Percentiles rank a stretch among this genome's conserved stretches.
Evolutionary conservation across 768 basidiomycete genomes (phyloP).

Genomic region (Boletus rubropictus): DNA sequence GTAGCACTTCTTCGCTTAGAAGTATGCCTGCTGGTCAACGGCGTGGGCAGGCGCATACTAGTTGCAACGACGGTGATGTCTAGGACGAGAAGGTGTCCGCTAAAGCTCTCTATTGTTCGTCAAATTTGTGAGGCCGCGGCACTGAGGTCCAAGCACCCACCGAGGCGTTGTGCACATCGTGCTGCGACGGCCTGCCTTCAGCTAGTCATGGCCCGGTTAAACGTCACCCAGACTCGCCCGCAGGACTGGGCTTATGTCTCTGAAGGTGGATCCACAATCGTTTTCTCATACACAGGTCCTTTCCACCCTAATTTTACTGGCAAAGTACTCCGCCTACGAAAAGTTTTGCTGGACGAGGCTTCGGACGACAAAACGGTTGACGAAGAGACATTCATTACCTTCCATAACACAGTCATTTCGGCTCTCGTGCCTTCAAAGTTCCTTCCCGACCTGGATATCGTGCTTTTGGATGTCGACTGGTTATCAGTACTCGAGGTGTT

Average conservation of each 20-base stretch:
- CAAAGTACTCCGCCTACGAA: conserved; percentile 74
- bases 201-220: conserved; percentile 13
- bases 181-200: neutral
- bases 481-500: conserved; percentile 44
- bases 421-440: conserved; percentile 55
- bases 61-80: neutral
- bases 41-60: conserved; percentile 17
- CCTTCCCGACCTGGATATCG: conserved; percentile 53
- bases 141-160: too few relatives aligned
- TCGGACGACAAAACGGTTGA: conserved; percentile 24
- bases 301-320: conserved; percentile 46
- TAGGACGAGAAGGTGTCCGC: neutral
- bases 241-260: conserved; percentile 78
- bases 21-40: conserved; percentile 4
- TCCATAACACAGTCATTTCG: conserved; percentile 59
- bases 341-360: conserved; percentile 32
- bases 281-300: conserved; percentile 74
- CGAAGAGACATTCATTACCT: conserved; percentile 42
- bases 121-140: conserved; percentile 3
- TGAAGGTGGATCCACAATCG: conserved; percentile 90
- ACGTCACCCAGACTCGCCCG: conserved; percentile 29
- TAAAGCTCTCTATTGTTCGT: conserved; percentile 21
- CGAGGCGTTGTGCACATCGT: too few relatives aligned
- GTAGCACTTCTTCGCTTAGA: conserved; percentile 1
- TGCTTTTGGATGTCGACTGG: conserved; percentile 50